Conservation (phyloP, 1,284 basidiomycete species). For the Sporisorium sorghi region DNA sequence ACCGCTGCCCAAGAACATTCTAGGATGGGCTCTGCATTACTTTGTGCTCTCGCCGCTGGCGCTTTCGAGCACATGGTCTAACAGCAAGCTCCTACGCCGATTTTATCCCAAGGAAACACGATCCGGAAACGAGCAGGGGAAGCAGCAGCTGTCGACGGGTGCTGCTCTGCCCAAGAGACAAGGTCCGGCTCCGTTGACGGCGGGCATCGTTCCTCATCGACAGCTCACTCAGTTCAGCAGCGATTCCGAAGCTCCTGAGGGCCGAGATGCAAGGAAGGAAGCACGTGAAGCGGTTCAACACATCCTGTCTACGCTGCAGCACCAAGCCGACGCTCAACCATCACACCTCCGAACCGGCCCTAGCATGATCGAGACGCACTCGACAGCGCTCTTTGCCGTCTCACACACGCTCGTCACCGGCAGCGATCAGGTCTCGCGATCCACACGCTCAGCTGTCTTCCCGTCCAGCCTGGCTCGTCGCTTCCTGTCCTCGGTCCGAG, state of each 20-base stretch:
- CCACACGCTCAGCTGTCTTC: constrained; percentile 37
- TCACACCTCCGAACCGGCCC: constrained; percentile 30
- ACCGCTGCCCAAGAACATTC: constrained; percentile 39
- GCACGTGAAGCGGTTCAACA: constrained; percentile 17
- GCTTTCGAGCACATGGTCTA: constrained; percentile 28
- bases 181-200: constrained; percentile 20
- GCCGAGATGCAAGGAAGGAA: neutral
- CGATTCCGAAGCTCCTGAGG: neutral
- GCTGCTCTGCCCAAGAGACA: constrained; percentile 12
- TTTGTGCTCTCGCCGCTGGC: constrained; percentile 37
- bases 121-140: neutral
- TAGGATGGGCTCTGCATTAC: constrained; percentile 46
- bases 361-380: constrained; percentile 28
- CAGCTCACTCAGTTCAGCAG: constrained; percentile 36
- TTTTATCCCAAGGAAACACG: constrained; percentile 6
- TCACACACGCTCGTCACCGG: constrained; percentile 41
- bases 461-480: constrained; percentile 26
- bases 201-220: constrained; percentile 39
- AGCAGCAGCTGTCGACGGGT: constrained; percentile 21
- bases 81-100: constrained; percentile 6
- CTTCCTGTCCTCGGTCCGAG: constrained; percentile 31
- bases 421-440: constrained; percentile 27
- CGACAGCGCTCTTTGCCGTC: constrained; percentile 33
- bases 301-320: constrained; percentile 1
- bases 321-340: constrained; percentile 20